Evolutionary conservation across 75 land plant genomes (phyloP), one percentile per base, ranked within the genome.

Genomic region (Sequoia sempervirens): DNA sequence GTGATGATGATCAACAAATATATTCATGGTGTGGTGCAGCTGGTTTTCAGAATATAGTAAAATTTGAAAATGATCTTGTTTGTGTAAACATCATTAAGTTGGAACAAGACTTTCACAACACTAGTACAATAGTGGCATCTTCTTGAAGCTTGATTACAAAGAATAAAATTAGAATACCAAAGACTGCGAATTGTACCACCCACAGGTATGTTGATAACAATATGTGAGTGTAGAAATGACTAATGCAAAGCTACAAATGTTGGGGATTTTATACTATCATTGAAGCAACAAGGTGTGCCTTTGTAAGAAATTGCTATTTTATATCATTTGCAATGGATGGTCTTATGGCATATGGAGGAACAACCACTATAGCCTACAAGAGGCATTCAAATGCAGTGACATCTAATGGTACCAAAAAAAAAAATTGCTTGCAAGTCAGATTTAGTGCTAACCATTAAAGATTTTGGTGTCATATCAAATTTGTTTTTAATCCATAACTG

Each of bases 1-100:
- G 84, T 32, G 87, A 86, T 79, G 87, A 86, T 61, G 87, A 86
- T 47, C 87, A 86, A 54, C 87, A 86, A 82, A 86, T 86, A 36
- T 86, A 86, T 86, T 83, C 87, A 18, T 86, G 87, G 87, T 34
- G 85, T 45, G 87, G 87, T 46, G 87, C 87, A 45, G 75, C 81
- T 83, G 87, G 87, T 46, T 70, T 86, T 47, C n/a, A 53, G 15
- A 86, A 86, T 30, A 46, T 86, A n/a, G 12, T 32, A 40, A 75
- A 15, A 0, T 86, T 86, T 76, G 79, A 73, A 53, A 82, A 82
- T 40, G 15, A 32, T 58, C 83, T 86, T 46, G 46, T 5, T 26
- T 81, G 81, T 6, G 85, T 53, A 38, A 83, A 17, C 36, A 68
- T 72, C 4, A 58, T 54, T 18, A 86, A 86, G 54, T 82, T 86